Base-by-base conservation (phyloP, 345 rosid genomes). In the Lumnitzera littorea region DNA sequence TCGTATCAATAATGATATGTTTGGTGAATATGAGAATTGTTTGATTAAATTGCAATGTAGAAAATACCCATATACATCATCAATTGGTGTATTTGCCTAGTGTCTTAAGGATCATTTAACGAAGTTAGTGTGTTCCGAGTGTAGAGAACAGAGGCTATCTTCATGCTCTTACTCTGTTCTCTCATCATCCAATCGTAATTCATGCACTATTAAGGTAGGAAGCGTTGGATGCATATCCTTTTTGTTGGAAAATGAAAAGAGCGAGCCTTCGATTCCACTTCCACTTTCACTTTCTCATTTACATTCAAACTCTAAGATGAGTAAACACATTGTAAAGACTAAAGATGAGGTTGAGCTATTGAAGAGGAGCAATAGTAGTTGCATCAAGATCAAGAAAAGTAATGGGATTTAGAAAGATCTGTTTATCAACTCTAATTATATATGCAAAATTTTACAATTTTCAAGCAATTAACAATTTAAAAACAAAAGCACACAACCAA, bases 121-220 rank as follows among this genome's bases (percentile, higher is more conserved):
- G 24, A 86, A 72, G 56, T 79, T 94, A 61, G 91, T 94, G 0
- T 94, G 99, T 54, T 86, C 96, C 0, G 97, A 90, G 58, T 90
- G 99, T 52, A 96, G 99, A 6, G 97, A 90, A 57, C 99, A 90
- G 49, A 72, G 99, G n/a, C 82, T 88, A 41, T 94, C 98, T 41
- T 94, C 97, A 15, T 94, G 99, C 23, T 90, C 97, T 15, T 94
- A 96, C 78, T 90, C 96, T 2, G 82, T 76, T 36, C 54, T 53
- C 24, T 8, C 70, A 67, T 84, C 91, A 24, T 80, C 96, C 51
- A 80, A 83, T 46, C 84, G 84, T 3, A 80, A 68, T 50, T 81
- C 85, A 1, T 73, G 84, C 80, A 53, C 74, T 23, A 80, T 63
- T 49, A 97, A 87, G 13, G 81, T 74, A 24, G 86, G 86, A 53